phyloP scores from a whole-genome alignment of 2,329 filamentous ascomycete genomes.

The Metarhizium rileyi region DNA sequence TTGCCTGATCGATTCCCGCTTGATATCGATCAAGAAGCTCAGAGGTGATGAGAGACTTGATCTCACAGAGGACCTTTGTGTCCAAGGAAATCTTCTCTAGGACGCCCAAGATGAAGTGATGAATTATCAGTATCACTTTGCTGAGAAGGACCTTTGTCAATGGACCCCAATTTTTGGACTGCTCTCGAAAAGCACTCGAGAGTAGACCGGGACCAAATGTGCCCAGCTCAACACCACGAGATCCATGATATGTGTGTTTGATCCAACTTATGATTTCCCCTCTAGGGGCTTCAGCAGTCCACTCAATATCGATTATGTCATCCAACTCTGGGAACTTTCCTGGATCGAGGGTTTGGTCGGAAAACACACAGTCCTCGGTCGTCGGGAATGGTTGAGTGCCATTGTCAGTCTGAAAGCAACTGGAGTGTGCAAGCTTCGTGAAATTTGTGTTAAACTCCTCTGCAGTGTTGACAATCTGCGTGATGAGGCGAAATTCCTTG shows the following conservation, averaged over 20 bases:
- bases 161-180: conserved; percentile 42
- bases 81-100: conserved; percentile 36
- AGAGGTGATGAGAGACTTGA: conserved; percentile 36
- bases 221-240: conserved; percentile 9
- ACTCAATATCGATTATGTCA: background rate
- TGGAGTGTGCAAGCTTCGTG: background rate
- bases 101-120: conserved; percentile 38
- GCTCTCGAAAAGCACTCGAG: conserved; percentile 37
- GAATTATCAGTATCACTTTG: conserved; percentile 39
- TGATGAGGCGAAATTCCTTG: background rate
- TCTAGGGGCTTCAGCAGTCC: background rate
- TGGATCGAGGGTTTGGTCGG: background rate
- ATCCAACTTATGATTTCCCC: conserved; percentile 16
- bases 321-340: conserved; percentile 3
- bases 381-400: no score
- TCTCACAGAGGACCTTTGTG: conserved; percentile 25
- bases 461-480: conserved; percentile 1
- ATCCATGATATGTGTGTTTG: background rate
- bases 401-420: background rate
- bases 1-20: conserved; percentile 35
- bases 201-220: conserved; percentile 30
- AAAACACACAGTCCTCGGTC: background rate
- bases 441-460: background rate
- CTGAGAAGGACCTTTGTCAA: conserved; percentile 40
- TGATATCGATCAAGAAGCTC: conserved; percentile 35